Evolutionary conservation across 202 grass and related monocot genomes (phyloP), one percentile per base, ranked within the genome.

Genomic region (Panicum hallii): DNA sequence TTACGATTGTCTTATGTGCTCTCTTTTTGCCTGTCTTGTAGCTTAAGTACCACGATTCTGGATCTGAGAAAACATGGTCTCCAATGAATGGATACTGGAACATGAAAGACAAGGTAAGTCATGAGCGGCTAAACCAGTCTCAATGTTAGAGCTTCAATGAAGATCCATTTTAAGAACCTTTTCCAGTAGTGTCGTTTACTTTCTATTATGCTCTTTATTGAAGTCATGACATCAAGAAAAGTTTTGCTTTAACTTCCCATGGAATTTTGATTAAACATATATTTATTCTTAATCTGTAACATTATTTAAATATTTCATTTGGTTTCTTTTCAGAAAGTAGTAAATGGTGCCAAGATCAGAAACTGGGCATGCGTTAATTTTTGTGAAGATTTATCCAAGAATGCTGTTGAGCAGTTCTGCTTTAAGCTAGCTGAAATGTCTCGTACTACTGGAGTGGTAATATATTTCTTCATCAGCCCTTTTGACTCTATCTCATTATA

Each of bases 71-170:
- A 43, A 74, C 79, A 4, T 90, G 82, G 44, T 2, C 30, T 44
- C 94, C 91, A 28, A 38, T 14, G 43, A 61, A 85, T 86, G 94
- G 94, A 16, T 7, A 70, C 1, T 97, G 94, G 91, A 97, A 93
- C 63, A 88, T 97, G 91, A 90, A 11, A 41, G 63, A 78, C 23
- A 97, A 79, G 89, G 94, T 93, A 91, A 5, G 49, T 55, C 45
- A 63, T 17, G 49, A 71, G 32, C 22, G 26, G 75, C 7, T 64
- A 28, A 64, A 66, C 8, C 40, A 48, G 22, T 86, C 11, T 36
- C 36, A 58, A 26, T 13, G 42, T 70, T 38, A 46, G 20, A 26
- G 20, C 4, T 70, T 23, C 10, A 46, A 14, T 46, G n/a, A 47
- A 13, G 10, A 4, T 23, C 20, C 42, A 44, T 11, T 70, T 46